Evolutionary conservation across 768 basidiomycete species (phyloP).

Genomic region (Boletus patriciae): DNA sequence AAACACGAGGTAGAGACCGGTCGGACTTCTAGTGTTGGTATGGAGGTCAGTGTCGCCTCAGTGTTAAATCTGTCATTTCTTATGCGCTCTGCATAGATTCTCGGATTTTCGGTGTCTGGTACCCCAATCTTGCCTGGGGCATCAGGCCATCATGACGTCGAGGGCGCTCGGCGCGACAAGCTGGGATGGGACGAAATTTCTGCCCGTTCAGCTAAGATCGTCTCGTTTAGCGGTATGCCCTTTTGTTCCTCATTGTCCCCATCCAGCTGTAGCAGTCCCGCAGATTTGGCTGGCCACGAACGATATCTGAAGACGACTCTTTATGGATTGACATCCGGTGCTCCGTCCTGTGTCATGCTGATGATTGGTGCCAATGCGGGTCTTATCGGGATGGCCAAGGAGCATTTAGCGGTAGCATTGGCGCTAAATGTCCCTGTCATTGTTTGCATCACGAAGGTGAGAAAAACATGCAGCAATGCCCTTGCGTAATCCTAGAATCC

Average conservation of each 20-base stretch:
- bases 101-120: constrained; percentile 82
- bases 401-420: constrained; percentile 92
- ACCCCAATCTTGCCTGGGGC: constrained; percentile 74
- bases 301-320: constrained; percentile 90
- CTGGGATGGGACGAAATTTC: constrained; percentile 97
- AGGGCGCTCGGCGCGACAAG: constrained; percentile 76
- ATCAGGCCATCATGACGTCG: constrained; percentile 54
- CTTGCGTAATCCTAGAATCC: constrained; percentile 3
- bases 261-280: not conserved
- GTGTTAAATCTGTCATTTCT: not conserved
- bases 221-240: constrained; percentile 80
- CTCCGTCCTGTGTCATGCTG: constrained; percentile 87
- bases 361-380: constrained; percentile 97
- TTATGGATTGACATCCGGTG: constrained; percentile 92
- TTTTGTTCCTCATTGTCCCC: not conserved
- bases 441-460: constrained; percentile 91
- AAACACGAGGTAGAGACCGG: constrained; percentile 98
- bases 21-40: constrained; percentile 92
- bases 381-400: constrained; percentile 89
- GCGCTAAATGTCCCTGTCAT: constrained; percentile 92
- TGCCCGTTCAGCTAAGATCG: constrained; percentile 82
- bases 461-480: constrained; percentile 1
- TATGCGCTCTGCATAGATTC: constrained; percentile 51
- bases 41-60: constrained; percentile 69
- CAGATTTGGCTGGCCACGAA: constrained; percentile 96